Evolutionary conservation across 108 stramenopile species (phyloP), one percentile per base, ranked within the genome.

Genomic region (Nannochloropsis gaditana): DNA sequence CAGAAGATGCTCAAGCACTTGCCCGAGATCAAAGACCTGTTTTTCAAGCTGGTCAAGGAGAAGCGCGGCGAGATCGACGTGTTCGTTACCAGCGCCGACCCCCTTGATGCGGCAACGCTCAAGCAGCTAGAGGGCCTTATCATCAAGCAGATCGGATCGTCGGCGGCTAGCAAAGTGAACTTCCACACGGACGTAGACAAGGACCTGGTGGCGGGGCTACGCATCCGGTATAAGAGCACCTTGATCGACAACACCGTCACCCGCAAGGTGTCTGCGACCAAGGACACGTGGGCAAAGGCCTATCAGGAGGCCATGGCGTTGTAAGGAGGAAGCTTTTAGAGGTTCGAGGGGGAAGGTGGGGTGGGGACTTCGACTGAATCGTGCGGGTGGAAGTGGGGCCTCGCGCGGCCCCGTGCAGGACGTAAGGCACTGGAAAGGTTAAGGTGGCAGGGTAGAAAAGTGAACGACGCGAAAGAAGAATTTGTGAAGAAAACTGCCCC

Each of bases 81-180:
- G 59, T 73, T 73, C n/a, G 59, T 73, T 15, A 73, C 59, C 5
- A 73, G 59, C n/a, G 59, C 59, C 19, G 59, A 73, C 59, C 59
- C 59, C 19, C 59, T 73, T 15, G 59, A 73, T 73, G 59, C 59
- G 59, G 59, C 59, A 15, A 73, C 59, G 3, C n/a, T 73, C 19
- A 73, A 73, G 59, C 59, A 73, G 6, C n/a, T 73, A 2, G 59
- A 73, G 59, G 59, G 59, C 19, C 59, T 73, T 73, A 73, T 73
- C 59, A 73, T 73, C 59, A 73, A 73, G 59, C 59, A 73, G 59
- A 73, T 73, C n/a, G 59, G 59, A n/a, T 73, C 59, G 59, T 73
- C 59, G 59, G 59, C 59, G 59, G 59, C 59, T 15, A 73, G 59
- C 59, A 73, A 73, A n/a, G 59, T 73, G 59, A 73, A 73, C 8